These are phyloP conservation scores for Eucalyptus pauciflora DNA, from an alignment of 345 rosid species.

Conservation along the genomic window DNA sequence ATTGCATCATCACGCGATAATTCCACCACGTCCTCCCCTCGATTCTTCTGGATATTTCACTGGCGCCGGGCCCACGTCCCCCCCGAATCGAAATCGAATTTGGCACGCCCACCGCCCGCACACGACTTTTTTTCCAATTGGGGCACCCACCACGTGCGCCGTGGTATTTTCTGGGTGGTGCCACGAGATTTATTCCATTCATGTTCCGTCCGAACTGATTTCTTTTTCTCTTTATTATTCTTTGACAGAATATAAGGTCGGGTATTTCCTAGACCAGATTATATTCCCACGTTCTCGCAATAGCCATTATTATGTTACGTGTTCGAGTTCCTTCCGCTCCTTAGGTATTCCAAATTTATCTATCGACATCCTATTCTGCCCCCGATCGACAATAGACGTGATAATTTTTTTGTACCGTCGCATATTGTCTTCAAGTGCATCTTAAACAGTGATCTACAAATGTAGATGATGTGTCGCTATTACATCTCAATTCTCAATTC, in stretches of 20 bases:
- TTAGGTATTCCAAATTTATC: neutral
- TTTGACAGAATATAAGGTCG: neutral
- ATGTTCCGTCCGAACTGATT: neutral
- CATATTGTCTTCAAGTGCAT: neutral
- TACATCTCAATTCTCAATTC: accelerated
- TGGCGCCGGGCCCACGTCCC: neutral
- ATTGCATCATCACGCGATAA: neutral
- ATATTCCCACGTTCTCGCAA: neutral
- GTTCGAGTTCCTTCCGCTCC: neutral
- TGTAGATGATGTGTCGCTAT: accelerated
- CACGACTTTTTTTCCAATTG: neutral
- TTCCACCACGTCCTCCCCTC: neutral
- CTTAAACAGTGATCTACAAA: accelerated
- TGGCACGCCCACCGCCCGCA: neutral
- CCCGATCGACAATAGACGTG: accelerated
- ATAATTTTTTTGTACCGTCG: neutral
- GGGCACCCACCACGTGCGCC: neutral
- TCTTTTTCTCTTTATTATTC: neutral
- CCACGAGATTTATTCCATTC: neutral
- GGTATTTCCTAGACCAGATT: neutral
- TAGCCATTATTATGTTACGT: neutral
- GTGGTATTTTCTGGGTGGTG: neutral
- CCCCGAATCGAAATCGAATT: neutral
- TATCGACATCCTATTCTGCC: neutral
- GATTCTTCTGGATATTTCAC: neutral